These are phyloP conservation scores for Vicia villosa DNA, from an alignment of 306 rosid genomes.

Conservation along the genomic window DNA sequence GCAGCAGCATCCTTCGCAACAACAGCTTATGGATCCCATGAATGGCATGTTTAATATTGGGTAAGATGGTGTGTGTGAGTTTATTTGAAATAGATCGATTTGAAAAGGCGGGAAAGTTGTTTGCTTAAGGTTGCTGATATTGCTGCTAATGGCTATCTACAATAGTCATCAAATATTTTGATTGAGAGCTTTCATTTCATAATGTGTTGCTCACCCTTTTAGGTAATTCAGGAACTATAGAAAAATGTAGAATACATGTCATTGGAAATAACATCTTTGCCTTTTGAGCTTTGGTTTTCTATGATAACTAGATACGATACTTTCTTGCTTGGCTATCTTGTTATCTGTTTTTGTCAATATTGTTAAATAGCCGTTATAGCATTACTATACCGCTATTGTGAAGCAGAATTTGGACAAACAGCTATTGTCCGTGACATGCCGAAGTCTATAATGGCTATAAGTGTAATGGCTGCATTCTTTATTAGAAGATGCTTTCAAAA, in stretches of 20 bases:
- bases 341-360: background rate
- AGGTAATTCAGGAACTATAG: background rate
- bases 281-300: background rate
- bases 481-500: no score
- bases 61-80: slow-evolving; percentile 42
- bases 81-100: slow-evolving; percentile 6
- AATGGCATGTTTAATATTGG: slow-evolving; percentile 87
- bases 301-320: background rate
- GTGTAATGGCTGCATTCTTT: no score
- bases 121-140: background rate
- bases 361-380: no score
- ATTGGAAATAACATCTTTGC: background rate
- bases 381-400: no score
- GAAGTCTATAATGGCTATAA: no score
- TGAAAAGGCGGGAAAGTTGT: background rate
- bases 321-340: background rate
- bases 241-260: slow-evolving; percentile 1
- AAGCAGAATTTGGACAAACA: no score
- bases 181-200: background rate
- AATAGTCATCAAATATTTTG: slow-evolving; percentile 9
- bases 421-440: no score
- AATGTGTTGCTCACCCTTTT: background rate
- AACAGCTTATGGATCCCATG: slow-evolving; percentile 89
- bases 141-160: slow-evolving; percentile 5
- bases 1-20: slow-evolving; percentile 59